These are phyloP conservation scores for Ustanciosporium gigantosporum DNA, from an alignment of 1,284 basidiomycete species.

Conservation along the genomic window DNA sequence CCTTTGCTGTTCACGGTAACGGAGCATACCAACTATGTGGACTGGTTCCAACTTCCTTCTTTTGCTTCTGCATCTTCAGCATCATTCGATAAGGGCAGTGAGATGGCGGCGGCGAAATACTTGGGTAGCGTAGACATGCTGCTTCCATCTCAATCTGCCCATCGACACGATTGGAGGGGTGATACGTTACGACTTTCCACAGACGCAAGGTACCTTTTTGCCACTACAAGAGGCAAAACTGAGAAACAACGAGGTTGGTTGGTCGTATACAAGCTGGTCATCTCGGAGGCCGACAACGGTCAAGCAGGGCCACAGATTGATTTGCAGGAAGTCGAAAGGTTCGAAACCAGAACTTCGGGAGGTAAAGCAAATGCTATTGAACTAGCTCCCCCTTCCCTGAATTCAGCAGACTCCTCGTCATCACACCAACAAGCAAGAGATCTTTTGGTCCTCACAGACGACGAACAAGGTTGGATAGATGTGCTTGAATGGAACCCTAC, in stretches of 20 bases:
- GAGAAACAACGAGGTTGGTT: slow-evolving; percentile 20
- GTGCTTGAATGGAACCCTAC: slow-evolving; percentile 34
- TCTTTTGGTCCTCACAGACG: slow-evolving; percentile 48
- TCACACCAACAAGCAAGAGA: slow-evolving; percentile 1
- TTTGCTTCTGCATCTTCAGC: neutral
- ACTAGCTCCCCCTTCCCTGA: slow-evolving; percentile 10
- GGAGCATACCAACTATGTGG: slow-evolving; percentile 50
- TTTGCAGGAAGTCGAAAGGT: slow-evolving; percentile 5
- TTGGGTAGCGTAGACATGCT: slow-evolving; percentile 21
- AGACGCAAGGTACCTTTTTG: slow-evolving; percentile 32
- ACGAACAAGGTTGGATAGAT: slow-evolving; percentile 41
- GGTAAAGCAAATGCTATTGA: slow-evolving; percentile 59
- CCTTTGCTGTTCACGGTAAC: slow-evolving; percentile 46
- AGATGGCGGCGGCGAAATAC: neutral
- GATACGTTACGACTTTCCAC: slow-evolving; percentile 54
- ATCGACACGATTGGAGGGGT: slow-evolving; percentile 33
- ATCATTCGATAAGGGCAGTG: neutral
- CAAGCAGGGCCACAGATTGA: neutral
- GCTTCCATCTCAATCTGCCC: neutral
- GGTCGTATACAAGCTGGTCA: slow-evolving; percentile 21
- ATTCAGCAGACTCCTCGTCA: neutral
- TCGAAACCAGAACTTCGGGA: slow-evolving; percentile 44
- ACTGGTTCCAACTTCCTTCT: slow-evolving; percentile 17
- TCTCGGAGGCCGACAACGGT: neutral
- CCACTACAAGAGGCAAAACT: slow-evolving; percentile 49